Percentiles rank a stretch among this genome's conserved stretches.
These are phyloP conservation scores for Grigorovia jiainica DNA, from an alignment of 805 yeast genomes.

Conservation along the genomic window DNA sequence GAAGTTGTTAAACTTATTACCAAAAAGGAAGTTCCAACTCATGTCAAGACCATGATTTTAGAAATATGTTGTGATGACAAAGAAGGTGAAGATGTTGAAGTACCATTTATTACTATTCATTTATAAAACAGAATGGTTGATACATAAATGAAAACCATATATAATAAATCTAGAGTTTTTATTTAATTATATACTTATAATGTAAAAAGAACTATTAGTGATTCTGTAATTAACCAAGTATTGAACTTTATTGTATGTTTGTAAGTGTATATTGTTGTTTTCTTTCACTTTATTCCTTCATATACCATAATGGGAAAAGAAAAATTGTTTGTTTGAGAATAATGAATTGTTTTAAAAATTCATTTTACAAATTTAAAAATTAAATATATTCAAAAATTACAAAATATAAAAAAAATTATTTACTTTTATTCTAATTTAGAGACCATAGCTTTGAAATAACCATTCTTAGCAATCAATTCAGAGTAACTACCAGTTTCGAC, in stretches of 20 bases:
- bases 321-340: too few species aligned
- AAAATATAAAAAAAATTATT: too few species aligned
- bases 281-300: too few species aligned
- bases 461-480: conserved; percentile 11
- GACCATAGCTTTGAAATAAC: conserved; percentile 1
- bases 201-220: neutral
- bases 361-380: too few species aligned
- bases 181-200: neutral
- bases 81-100: conserved; percentile 91
- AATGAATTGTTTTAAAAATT: too few species aligned
- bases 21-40: conserved; percentile 68
- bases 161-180: neutral
- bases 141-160: neutral
- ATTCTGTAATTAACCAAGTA: too few species aligned
- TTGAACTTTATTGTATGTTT: too few species aligned
- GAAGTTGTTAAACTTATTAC: conserved; percentile 76
- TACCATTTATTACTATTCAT: conserved; percentile 73
- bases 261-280: too few species aligned
- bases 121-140: conserved; percentile 22
- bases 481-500: conserved; percentile 37
- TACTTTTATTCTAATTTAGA: neutral
- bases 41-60: conserved; percentile 67
- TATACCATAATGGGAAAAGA: too few species aligned
- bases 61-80: conserved; percentile 90
- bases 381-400: too few species aligned